Conservation (phyloP, 306 rosid genomes). For the Cicer arietinum region DNA sequence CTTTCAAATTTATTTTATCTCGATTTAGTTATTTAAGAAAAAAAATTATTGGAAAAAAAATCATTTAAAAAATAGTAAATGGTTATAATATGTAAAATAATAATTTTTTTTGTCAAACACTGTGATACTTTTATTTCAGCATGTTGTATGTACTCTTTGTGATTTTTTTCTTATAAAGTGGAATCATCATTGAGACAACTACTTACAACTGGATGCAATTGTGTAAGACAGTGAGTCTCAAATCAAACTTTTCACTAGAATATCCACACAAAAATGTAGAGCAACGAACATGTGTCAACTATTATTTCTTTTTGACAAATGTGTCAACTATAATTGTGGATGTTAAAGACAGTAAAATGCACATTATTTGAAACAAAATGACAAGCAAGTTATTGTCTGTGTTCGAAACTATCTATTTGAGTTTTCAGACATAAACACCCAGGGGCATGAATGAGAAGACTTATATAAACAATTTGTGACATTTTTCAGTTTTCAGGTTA, state of each 20-base stretch:
- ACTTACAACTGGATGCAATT: constrained; percentile 1
- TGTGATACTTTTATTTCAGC: neutral
- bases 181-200: constrained; percentile 4
- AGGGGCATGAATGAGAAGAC: too few relatives aligned
- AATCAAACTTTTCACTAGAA: neutral
- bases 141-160: neutral
- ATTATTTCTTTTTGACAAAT: neutral
- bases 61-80: too few relatives aligned
- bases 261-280: constrained; percentile 4
- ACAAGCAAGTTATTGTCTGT: neutral
- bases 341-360: neutral
- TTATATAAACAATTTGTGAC: too few relatives aligned
- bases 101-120: too few relatives aligned
- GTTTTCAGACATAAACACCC: too few relatives aligned
- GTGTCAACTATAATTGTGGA: neutral
- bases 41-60: too few relatives aligned
- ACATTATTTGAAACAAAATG: neutral
- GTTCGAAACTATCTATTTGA: neutral
- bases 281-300: neutral
- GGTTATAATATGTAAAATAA: too few relatives aligned
- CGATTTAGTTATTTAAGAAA: too few relatives aligned
- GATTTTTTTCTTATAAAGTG: neutral
- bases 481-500: too few relatives aligned
- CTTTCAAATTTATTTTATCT: too few relatives aligned
- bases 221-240: neutral